Conservation (phyloP, 2,329 filamentous ascomycete species). For the Mycocentrospora acerina region DNA sequence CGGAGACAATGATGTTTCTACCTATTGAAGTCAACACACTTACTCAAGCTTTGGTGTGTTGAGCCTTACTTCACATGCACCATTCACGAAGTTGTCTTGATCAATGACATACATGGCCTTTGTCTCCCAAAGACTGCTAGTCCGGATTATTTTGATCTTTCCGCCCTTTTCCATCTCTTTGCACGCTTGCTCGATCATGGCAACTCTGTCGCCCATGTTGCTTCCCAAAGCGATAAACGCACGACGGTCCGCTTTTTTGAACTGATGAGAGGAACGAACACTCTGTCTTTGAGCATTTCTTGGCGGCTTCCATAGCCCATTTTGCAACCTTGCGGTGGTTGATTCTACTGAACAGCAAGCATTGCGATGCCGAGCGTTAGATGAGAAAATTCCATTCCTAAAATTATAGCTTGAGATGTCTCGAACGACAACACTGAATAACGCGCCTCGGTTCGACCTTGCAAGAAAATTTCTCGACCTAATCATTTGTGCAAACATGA, state of each 20-base stretch:
- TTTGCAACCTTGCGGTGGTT: no score
- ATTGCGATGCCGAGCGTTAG: no score
- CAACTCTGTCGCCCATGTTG: slow-evolving; percentile 84
- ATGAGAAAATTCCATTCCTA: no score
- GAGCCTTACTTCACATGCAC: slow-evolving; percentile 76
- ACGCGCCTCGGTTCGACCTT: no score
- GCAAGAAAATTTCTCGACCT: no score
- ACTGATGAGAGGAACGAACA: slow-evolving; percentile 12
- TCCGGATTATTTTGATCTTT: slow-evolving; percentile 73
- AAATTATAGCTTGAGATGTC: no score
- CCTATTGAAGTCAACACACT: slow-evolving; percentile 51
- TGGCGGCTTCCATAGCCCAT: not conserved
- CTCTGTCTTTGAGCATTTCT: not conserved
- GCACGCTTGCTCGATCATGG: slow-evolving; percentile 83
- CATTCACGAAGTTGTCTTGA: slow-evolving; percentile 87
- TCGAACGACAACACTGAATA: no score
- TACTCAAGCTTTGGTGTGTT: not conserved
- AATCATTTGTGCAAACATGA: no score
- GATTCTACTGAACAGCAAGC: no score
- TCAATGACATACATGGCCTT: slow-evolving; percentile 95
- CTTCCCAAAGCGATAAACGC: slow-evolving; percentile 89
- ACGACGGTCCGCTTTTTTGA: slow-evolving; percentile 33
- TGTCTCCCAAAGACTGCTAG: slow-evolving; percentile 91
- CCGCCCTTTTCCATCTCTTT: slow-evolving; percentile 67
- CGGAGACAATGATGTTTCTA: slow-evolving; percentile 76